Evolutionary conservation across 192 early-diverging fungal genomes (phyloP).

Genomic region (Mortierella hygrophila): DNA sequence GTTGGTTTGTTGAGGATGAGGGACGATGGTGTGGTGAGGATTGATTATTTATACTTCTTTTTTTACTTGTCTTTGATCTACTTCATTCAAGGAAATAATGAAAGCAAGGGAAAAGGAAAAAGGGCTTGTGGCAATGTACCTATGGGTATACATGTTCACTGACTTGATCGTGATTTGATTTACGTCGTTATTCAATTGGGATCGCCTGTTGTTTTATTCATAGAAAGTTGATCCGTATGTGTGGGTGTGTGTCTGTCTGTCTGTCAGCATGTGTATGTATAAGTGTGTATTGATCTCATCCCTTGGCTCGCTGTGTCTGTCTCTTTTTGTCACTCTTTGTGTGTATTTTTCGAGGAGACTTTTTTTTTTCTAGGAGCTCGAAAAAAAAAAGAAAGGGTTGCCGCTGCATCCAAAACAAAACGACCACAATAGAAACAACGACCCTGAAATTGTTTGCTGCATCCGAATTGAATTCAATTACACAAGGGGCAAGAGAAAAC

Average conservation of each 20-base stretch:
- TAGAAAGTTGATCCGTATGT: neutral
- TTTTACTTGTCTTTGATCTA: neutral
- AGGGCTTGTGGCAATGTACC: too few species aligned
- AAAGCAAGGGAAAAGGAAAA: too few species aligned
- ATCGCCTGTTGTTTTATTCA: neutral
- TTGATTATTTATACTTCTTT: conserved; percentile 39
- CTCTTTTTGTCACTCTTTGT: neutral
- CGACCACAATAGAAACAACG: neutral
- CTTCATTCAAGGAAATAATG: too few species aligned
- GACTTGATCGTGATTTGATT: neutral
- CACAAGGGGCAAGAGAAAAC: neutral
- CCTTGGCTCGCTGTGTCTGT: neutral
- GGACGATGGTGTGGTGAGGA: conserved; percentile 23
- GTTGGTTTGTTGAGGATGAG: conserved; percentile 4
- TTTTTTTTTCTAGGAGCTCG: neutral
- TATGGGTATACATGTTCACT: too few species aligned
- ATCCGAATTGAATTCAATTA: neutral
- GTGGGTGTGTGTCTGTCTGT: neutral
- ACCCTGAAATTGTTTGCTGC: conserved; percentile 3
- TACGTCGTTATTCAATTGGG: neutral
- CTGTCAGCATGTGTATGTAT: neutral
- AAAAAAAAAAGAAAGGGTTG: neutral
- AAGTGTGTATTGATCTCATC: neutral
- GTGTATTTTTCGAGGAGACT: neutral
- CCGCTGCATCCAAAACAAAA: neutral